Percentiles rank a stretch among this genome's conserved stretches.
Evolutionary conservation across 495 filamentous ascomycete genomes (phyloP).

Genomic region (Podospora didyma): DNA sequence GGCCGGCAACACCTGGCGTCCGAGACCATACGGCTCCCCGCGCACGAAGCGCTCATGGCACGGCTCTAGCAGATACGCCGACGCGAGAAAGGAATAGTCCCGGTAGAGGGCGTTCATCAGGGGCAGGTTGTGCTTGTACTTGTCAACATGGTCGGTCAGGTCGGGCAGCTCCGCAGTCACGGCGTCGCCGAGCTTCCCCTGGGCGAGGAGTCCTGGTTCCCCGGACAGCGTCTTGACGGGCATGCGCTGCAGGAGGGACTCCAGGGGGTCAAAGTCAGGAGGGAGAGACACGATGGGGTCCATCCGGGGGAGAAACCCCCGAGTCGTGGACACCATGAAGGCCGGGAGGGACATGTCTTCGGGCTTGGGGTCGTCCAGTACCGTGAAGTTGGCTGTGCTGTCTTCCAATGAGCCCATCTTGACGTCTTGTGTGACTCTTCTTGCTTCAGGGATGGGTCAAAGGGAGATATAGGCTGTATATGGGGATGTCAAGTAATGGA

Average conservation of each 20-base stretch:
- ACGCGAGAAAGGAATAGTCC: conserved; percentile 86
- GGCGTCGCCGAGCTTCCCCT: conserved; percentile 63
- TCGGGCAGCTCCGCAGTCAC: conserved; percentile 67
- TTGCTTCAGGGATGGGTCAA: not conserved
- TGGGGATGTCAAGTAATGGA: too few species aligned
- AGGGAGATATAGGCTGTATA: too few species aligned
- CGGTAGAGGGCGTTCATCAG: conserved; percentile 79
- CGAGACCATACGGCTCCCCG: conserved; percentile 71
- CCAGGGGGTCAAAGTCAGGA: conserved; percentile 62
- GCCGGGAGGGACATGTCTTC: conserved; percentile 56
- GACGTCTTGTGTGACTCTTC: not conserved
- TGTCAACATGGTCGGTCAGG: conserved; percentile 64
- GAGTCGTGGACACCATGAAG: conserved; percentile 82
- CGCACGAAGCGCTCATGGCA: conserved; percentile 71
- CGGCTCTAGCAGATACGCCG: conserved; percentile 89
- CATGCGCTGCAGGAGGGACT: conserved; percentile 67
- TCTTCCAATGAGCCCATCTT: conserved; percentile 31
- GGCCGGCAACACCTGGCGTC: conserved; percentile 62
- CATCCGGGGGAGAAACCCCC: conserved; percentile 71
- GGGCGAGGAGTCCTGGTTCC: conserved; percentile 70
- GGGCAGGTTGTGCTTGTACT: conserved; percentile 64
- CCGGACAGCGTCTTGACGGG: conserved; percentile 68
- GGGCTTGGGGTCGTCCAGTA: conserved; percentile 37
- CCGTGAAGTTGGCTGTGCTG: conserved; percentile 28
- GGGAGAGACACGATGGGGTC: conserved; percentile 61